Base-by-base conservation (phyloP, 306 rosid genomes). In the Spatholobus suberectus region DNA sequence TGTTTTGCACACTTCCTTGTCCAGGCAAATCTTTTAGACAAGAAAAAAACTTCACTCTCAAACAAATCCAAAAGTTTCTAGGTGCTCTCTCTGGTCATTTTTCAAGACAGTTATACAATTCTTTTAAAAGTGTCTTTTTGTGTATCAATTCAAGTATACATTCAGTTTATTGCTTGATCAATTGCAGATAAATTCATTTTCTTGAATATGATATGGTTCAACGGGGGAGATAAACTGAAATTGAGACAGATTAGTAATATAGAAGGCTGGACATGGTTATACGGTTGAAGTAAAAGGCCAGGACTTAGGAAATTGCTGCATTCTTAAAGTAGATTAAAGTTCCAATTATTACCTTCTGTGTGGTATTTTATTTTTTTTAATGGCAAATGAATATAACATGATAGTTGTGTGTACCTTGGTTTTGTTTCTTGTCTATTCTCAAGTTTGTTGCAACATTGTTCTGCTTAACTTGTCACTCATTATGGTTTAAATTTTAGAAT, bases 401-500 rank as follows among this genome's bases (percentile, higher is more conserved):
- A 37, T 66, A 0, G 26, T 57, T 57, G 5, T 69, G 41, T 4
- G n/a, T 26, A 40, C 70, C 70, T 71, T 71, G 55, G 46, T 84
- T 59, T 79, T 13, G 40, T 21, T 85, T 72, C 59, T 78, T 38
- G 38, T 20, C 38, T 78, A n/a, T 26, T 24, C 14, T 75, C 21
- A 18, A 5, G 20, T 74, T 46, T 74, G 75, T 32, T 57, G 59
- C 6, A 13, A 6, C 38, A 7, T 43, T 69, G n/a, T 69, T 44
- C 43, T 66, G 20, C 18, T 21, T 46, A 9, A 68, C 8, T 69
- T 24, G n/a, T 43, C 4, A 71, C 80, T 85, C 46, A 61, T 40
- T 77, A 38, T 8, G 10, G 43, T 77, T 77, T 70, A 4, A 35
- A 43, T 78, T 83, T 74, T 72, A 93, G 97, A 89, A 74, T 78